phyloP scores from a whole-genome alignment of 2,329 filamentous ascomycete species.

The Verruconis gallopava region DNA sequence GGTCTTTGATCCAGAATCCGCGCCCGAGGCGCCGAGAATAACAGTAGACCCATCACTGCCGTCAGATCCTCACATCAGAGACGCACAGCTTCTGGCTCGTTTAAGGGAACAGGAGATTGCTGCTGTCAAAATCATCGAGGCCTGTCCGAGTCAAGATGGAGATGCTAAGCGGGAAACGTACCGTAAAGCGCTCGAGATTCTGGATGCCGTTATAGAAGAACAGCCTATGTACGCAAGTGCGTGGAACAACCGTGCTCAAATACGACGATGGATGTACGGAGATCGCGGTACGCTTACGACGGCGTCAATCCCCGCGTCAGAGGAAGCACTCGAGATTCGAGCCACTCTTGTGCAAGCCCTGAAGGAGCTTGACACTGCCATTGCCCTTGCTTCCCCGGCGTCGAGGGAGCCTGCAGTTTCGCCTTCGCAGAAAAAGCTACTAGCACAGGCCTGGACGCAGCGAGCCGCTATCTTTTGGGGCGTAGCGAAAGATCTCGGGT shows the following conservation, averaged over 20 bases:
- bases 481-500: conserved; percentile 1
- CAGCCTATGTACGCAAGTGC: conserved; percentile 58
- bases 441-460: conserved; percentile 11
- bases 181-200: conserved; percentile 18
- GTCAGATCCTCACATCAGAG: conserved; percentile 14
- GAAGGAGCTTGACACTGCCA: conserved; percentile 6
- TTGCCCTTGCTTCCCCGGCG: conserved; percentile 9
- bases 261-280: conserved; percentile 48
- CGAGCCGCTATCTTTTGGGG: conserved; percentile 7
- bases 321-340: conserved; percentile 2
- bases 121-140: conserved; percentile 17
- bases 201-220: conserved; percentile 44
- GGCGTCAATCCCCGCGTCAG: conserved; percentile 36
- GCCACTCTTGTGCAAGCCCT: background rate
- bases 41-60: conserved; percentile 13
- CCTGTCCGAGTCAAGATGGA: background rate
- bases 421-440: conserved; percentile 5
- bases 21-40: conserved; percentile 9
- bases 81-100: conserved; percentile 10
- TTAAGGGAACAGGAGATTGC: conserved; percentile 15
- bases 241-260: conserved; percentile 62
- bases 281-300: conserved; percentile 33
- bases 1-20: conserved; percentile 20
- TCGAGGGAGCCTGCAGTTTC: background rate
- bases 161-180: background rate